Evolutionary conservation across 148 eudicot species (phyloP).

Genomic region (Mesembryanthemum crystallinum): DNA sequence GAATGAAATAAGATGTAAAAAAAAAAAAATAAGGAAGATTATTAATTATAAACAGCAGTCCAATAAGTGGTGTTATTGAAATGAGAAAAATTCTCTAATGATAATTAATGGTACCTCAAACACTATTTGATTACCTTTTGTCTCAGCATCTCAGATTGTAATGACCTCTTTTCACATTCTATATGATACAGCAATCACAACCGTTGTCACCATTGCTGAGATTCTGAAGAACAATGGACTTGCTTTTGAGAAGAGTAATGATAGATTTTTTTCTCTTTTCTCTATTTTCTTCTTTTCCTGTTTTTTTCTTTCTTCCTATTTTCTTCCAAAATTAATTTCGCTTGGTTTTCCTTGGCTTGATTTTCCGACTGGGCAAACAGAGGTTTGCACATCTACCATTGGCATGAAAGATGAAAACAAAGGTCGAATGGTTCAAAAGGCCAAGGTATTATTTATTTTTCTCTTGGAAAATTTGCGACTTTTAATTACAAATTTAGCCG

Average conservation of each 20-base stretch:
- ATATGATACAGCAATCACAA: conserved; percentile 59
- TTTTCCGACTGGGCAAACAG: conserved; percentile 24
- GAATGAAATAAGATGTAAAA: no score
- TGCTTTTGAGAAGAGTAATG: conserved; percentile 76
- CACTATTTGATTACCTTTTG: no score
- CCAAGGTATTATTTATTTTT: no score
- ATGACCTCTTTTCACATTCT: not conserved
- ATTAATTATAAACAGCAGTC: no score
- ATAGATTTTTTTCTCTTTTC: not conserved
- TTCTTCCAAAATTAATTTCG: not conserved
- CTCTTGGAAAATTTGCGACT: no score
- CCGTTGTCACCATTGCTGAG: conserved; percentile 79
- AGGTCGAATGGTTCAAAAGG: conserved; percentile 75
- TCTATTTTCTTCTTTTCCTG: not conserved
- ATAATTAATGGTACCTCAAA: no score
- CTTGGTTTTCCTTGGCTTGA: not conserved
- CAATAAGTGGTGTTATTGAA: no score
- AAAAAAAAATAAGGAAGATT: no score
- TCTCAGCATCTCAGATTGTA: not conserved
- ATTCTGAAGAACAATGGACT: conserved; percentile 81
- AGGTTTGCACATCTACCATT: conserved; percentile 64
- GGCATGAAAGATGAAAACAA: conserved; percentile 68
- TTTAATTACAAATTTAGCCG: no score
- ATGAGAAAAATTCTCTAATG: no score
- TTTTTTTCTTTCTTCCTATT: not conserved